These are phyloP conservation scores for Alternaria incomplexa DNA, from an alignment of 2,329 filamentous ascomycete species.

Conservation along the genomic window DNA sequence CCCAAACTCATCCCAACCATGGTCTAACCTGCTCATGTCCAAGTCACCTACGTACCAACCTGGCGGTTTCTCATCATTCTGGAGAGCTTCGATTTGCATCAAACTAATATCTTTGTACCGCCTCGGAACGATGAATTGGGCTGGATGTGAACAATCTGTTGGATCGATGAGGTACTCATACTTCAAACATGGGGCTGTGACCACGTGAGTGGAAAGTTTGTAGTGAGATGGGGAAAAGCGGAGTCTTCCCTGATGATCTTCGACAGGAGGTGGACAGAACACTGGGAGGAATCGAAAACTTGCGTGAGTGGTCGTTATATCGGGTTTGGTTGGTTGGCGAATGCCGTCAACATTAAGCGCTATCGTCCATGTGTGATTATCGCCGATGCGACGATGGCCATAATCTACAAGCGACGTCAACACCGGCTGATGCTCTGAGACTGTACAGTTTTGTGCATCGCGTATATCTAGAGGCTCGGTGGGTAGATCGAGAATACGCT, in stretches of 20 bases:
- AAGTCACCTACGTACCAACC: background rate
- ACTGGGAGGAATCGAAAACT: background rate
- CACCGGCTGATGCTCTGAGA: background rate
- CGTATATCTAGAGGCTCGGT: background rate
- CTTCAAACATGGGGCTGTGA: background rate
- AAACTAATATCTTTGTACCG: background rate
- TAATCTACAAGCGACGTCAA: background rate
- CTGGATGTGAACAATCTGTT: background rate
- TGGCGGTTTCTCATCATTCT: background rate
- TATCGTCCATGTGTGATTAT: background rate
- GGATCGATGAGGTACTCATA: background rate
- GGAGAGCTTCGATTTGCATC: background rate
- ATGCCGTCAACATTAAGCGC: background rate
- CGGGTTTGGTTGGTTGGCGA: background rate
- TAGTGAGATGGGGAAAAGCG: background rate
- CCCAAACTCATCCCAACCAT: background rate
- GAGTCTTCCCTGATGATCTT: background rate
- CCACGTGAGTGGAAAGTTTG: background rate
- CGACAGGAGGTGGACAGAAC: background rate
- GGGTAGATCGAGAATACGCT: background rate
- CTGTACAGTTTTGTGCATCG: background rate
- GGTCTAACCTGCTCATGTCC: background rate
- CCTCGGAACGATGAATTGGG: background rate
- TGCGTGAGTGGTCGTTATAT: background rate
- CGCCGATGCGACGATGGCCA: background rate